These are phyloP conservation scores for Microbotryomycetes sp. DNA, from an alignment of 1,284 basidiomycete genomes.

Conservation along the genomic window DNA sequence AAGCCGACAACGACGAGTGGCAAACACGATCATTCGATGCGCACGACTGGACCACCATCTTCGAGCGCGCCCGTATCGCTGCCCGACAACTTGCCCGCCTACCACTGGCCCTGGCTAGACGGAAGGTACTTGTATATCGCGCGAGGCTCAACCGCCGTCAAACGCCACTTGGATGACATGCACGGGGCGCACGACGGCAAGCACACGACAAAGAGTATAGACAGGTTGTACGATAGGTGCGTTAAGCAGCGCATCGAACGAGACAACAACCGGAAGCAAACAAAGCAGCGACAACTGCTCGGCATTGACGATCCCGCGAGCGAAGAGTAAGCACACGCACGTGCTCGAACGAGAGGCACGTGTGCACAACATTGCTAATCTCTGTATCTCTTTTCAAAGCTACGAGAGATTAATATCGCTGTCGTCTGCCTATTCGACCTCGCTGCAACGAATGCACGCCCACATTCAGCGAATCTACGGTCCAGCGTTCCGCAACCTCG, in stretches of 20 bases:
- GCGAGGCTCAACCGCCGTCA: conserved; percentile 8
- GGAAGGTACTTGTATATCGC: conserved; percentile 28
- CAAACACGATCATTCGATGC: neutral
- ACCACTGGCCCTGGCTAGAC: conserved; percentile 24
- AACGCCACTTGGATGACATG: conserved; percentile 23
- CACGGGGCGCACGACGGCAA: neutral
- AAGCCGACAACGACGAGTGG: neutral
- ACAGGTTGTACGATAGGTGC: conserved; percentile 8
- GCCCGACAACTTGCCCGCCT: conserved; percentile 1
- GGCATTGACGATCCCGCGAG: neutral
- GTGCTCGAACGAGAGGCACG: neutral
- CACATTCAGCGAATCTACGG: conserved; percentile 30
- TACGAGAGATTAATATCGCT: conserved; percentile 23
- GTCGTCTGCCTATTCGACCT: conserved; percentile 10
- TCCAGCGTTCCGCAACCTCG: conserved; percentile 15
- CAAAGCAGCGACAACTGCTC: neutral
- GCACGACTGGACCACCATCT: neutral
- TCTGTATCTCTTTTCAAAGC: neutral
- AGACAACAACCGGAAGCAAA: neutral
- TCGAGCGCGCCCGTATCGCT: neutral
- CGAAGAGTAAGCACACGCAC: neutral
- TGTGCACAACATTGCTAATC: no score
- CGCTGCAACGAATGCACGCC: conserved; percentile 22
- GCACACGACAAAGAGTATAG: conserved; percentile 7
- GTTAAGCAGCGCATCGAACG: neutral